Evolutionary conservation across 108 stramenopile genomes (phyloP).

Genomic region (Stephanodiscus minutulus): DNA sequence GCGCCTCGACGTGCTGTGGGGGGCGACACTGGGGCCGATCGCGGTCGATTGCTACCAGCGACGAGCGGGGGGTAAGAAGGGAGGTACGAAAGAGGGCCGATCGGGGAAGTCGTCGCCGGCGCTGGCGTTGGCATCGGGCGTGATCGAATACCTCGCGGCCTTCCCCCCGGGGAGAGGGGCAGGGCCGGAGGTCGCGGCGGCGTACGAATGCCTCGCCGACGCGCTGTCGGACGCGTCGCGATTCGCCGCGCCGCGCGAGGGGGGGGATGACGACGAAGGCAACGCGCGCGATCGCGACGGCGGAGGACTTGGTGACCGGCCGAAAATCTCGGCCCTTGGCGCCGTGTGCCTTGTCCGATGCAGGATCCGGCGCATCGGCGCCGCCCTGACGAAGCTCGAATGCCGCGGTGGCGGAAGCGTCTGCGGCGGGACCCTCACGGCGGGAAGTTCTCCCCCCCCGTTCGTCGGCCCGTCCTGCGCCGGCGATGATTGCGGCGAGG

Average conservation of each 20-base stretch:
- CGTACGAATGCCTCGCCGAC: neutral
- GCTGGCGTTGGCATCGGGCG: neutral
- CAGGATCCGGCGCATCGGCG: constrained; percentile 1
- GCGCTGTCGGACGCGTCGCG: neutral
- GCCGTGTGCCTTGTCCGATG: constrained; percentile 6
- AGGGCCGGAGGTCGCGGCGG: neutral
- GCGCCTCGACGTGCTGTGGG: neutral
- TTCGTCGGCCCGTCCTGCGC: neutral
- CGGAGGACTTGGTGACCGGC: neutral
- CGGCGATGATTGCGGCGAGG: neutral
- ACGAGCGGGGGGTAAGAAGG: too few relatives aligned
- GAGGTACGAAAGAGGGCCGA: neutral
- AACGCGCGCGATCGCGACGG: neutral
- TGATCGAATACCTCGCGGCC: neutral
- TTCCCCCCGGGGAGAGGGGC: too few relatives aligned
- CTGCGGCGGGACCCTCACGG: too few relatives aligned
- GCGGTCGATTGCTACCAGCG: neutral
- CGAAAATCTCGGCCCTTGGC: neutral
- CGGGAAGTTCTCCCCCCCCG: neutral
- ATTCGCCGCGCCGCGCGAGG: neutral
- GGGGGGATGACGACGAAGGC: neutral
- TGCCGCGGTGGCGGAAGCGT: too few relatives aligned
- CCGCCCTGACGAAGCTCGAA: neutral
- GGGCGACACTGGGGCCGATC: neutral
- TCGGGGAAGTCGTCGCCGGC: neutral